Evolutionary conservation across 768 basidiomycete species (phyloP).

Genomic region (Tricholoma furcatifolium): DNA sequence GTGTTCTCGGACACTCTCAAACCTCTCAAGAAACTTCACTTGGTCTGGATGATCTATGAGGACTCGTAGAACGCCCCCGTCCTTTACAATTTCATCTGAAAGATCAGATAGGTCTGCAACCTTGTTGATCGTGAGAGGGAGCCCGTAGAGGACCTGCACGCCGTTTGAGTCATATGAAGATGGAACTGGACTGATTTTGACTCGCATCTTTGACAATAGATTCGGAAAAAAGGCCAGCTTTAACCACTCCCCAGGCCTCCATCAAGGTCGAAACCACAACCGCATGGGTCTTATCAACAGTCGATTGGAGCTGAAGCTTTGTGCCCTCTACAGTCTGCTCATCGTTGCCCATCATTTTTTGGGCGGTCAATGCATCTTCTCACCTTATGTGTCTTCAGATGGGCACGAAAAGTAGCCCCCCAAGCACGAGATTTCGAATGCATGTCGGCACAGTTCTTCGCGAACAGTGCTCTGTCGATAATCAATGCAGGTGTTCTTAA

Average conservation of each 20-base stretch:
- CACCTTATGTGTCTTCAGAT: slow-evolving; percentile 86
- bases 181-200: slow-evolving; percentile 6
- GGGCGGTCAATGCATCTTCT: slow-evolving; percentile 3
- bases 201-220: slow-evolving; percentile 77
- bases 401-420: slow-evolving; percentile 74
- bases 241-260: slow-evolving; percentile 77
- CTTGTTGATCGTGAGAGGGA: slow-evolving; percentile 72
- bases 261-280: slow-evolving; percentile 81
- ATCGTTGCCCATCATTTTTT: background rate
- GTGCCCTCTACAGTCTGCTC: slow-evolving; percentile 74
- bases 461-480: slow-evolving; percentile 72
- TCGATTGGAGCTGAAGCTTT: slow-evolving; percentile 61
- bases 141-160: slow-evolving; percentile 73
- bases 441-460: slow-evolving; percentile 73
- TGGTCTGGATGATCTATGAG: slow-evolving; percentile 79
- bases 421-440: slow-evolving; percentile 62
- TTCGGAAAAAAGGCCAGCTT: slow-evolving; percentile 66
- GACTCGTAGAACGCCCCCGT: slow-evolving; percentile 63
- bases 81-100: slow-evolving; percentile 49
- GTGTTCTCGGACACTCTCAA: slow-evolving; percentile 40
- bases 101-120: slow-evolving; percentile 65
- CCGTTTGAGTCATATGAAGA: background rate
- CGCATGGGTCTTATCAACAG: slow-evolving; percentile 50
- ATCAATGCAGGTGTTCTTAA: slow-evolving; percentile 78
- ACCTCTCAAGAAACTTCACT: slow-evolving; percentile 60